Evolutionary conservation across 1,139 yeast genomes (phyloP), one percentile per base, ranked within the genome.

Genomic region (Taphrina sp.): DNA sequence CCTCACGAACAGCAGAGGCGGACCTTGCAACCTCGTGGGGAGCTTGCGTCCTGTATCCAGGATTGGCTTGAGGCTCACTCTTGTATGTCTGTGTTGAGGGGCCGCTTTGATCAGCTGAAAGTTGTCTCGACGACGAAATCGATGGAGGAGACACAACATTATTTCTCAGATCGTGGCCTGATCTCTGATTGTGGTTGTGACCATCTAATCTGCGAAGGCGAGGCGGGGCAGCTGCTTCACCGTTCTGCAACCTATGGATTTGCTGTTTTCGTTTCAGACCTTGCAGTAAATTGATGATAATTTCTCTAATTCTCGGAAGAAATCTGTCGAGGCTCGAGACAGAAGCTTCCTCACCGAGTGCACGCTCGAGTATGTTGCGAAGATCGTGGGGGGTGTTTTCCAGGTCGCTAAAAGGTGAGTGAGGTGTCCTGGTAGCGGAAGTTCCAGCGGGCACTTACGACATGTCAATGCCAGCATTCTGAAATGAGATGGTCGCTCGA

Each of bases 291-390:
- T 82, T 82, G 8, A 89, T 95, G 58, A 94, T 88, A 38, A 92
- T 88, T 62, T 85, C 89, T 51, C 96, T 78, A 26, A 94, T 89
- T 55, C 81, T 79, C 0, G 98, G 97, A 38, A 90, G 73, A 66
- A 85, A 90, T 59, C 78, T 71, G 63, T 90, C 96, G 59, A 90
- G 73, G 47, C 85, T 85, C 56, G 82, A 87, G 64, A 86, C 95
- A 2, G 95, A 82, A 0, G 96, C 95, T 14, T 84, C 81, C 64
- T 87, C 92, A 58, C 95, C 80, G 5, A 94, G 73, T 0, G 98
- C 95, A 38, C 84, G 83, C 66, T 94, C 98, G 54, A 94, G 71
- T 2, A 92, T 87, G 4, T 77, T 76, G 52, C 98, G 75, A 29
- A 87, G 71, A 14, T 80, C 76, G 58, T 76, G 79, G 0, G 95